Base-by-base conservation (phyloP, 495 filamentous ascomycete genomes). In the Hypoxylon intermedium region DNA sequence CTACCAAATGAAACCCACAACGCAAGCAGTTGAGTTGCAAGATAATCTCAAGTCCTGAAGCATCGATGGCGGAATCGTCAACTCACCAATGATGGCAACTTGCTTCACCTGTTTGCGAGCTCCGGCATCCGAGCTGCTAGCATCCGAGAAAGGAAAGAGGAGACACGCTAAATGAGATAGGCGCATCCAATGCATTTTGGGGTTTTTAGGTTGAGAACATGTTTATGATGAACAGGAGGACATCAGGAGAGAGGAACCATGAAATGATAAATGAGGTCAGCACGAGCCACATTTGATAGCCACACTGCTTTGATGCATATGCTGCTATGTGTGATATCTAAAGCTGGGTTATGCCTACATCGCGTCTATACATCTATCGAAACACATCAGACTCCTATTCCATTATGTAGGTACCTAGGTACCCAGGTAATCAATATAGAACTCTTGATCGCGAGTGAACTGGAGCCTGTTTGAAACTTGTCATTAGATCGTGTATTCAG, bases 81-180 rank as follows among this genome's bases (percentile, higher is more conserved):
- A 72, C 73, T 54, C 30, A 80, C 77, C 77, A 16, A 80, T 77
- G 37, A 80, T 74, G 19, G 77, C 77, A 34, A 79, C 62, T 46
- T 80, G 77, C 26, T 73, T 73, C 2, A 68, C 63, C 41, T 58
- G 19, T 42, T 31, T 24, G n/a, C 15, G 0, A 15, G 16, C 30
- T 19, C 18, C 28, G 42, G 9, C 36, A 26, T 36, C 49, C 5
- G 18, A 9, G 9, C 16, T 16, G 12, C 4, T 13, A 31, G 33
- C 42, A 1, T 16, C 24, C 1, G 37, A 15, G 9, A 46, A 26
- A 9, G 47, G 19, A 1, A 30, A 12, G 12, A 67, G 16, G 9
- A 57, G 37, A 13, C 31, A 46, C 7, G 33, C 42, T 20, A 63
- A 36, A 21, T 1, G 23, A 26, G 9, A 56, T 19, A 33, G 26